Percentiles rank a stretch among this genome's conserved stretches.
Conservation (phyloP, 345 rosid species). For the Pistacia atlantica region DNA sequence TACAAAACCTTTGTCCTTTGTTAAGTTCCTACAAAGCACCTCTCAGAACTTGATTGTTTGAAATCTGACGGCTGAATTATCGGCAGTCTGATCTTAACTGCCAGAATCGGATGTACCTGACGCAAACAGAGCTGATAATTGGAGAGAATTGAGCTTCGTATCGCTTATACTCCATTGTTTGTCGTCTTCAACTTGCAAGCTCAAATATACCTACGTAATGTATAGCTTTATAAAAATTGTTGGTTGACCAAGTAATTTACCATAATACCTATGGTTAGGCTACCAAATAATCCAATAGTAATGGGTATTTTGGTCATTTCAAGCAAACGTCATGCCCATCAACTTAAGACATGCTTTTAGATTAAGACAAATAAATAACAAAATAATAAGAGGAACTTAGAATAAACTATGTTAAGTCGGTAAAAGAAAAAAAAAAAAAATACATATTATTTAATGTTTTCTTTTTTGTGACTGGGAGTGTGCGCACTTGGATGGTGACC, state of each 20-base stretch:
- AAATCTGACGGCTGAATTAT: background rate
- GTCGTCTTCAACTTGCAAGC: constrained; percentile 5
- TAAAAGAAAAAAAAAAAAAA: background rate
- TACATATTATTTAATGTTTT: too few relatives aligned
- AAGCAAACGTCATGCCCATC: background rate
- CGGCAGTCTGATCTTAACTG: background rate
- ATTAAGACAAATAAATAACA: background rate
- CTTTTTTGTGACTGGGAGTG: too few relatives aligned
- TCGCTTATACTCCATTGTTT: constrained; percentile 36
- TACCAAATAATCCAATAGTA: background rate
- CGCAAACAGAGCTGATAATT: background rate
- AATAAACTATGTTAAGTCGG: constrained; percentile 23
- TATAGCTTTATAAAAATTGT: constrained; percentile 8
- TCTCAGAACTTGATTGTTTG: constrained; percentile 2
- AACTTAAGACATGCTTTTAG: background rate
- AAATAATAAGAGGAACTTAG: background rate
- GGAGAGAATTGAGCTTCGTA: constrained; percentile 14
- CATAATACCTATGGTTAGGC: constrained; percentile 6
- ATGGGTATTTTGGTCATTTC: constrained; percentile 29
- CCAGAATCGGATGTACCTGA: constrained; percentile 22
- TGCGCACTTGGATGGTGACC: too few relatives aligned
- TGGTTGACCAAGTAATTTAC: constrained; percentile 15
- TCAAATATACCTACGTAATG: constrained; percentile 20
- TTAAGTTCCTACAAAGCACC: background rate
- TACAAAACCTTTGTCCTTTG: background rate